Conservation (phyloP, 208 protist genomes). For the Acanthamoeba pearcei region DNA sequence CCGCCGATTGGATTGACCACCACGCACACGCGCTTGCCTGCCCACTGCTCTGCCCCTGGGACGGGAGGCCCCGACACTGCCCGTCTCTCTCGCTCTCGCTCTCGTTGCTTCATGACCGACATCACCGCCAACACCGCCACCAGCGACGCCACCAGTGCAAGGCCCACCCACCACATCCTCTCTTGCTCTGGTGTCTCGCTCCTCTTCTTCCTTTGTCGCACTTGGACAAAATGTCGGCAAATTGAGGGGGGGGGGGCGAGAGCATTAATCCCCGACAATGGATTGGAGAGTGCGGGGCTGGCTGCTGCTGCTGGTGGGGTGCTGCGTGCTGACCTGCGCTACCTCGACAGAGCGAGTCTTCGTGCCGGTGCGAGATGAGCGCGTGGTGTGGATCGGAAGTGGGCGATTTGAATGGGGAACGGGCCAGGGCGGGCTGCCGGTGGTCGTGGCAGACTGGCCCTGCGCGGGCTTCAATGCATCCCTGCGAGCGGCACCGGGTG, state of each 20-base stretch:
- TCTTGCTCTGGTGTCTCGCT: not conserved
- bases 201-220: not conserved
- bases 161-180: conserved; percentile 8
- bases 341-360: not conserved
- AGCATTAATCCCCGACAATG: too few species aligned
- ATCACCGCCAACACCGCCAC: not conserved
- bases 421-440: not conserved
- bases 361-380: not conserved
- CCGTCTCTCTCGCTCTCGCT: not conserved
- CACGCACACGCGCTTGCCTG: conserved; percentile 25
- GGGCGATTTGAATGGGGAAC: not conserved
- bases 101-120: not conserved
- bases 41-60: conserved; percentile 1
- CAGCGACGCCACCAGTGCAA: not conserved
- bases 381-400: not conserved
- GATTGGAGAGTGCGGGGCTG: too few species aligned
- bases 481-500: not conserved
- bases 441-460: not conserved
- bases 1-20: conserved; percentile 45
- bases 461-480: conserved; percentile 17
- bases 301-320: not conserved
- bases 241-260: not conserved
- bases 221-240: not conserved
- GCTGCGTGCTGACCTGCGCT: not conserved
- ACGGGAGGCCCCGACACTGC: not conserved